These are phyloP conservation scores for Nicotiana sylvestris DNA, from an alignment of 257 asterid genomes.

Conservation along the genomic window DNA sequence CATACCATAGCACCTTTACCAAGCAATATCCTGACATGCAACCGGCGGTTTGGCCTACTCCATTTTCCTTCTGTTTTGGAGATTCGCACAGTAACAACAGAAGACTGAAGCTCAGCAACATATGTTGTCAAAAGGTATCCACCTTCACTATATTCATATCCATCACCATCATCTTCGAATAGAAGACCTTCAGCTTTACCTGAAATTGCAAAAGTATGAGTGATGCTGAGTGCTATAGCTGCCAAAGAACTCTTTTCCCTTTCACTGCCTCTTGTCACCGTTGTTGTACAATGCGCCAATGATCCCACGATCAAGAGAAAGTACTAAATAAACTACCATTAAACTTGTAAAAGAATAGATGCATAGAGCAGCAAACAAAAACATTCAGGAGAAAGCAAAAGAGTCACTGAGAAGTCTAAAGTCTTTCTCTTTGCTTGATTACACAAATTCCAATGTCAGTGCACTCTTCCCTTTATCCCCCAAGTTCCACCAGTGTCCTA, in stretches of 20 bases:
- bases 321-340: too few relatives aligned
- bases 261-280: too few relatives aligned
- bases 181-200: constrained; percentile 89
- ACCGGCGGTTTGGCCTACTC: constrained; percentile 77
- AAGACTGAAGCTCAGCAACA: constrained; percentile 64
- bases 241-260: neutral
- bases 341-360: too few relatives aligned
- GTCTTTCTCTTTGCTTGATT: constrained; percentile 8
- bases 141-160: constrained; percentile 67
- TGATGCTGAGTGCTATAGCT: neutral
- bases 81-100: constrained; percentile 63
- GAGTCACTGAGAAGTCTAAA: neutral
- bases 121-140: constrained; percentile 78
- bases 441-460: neutral
- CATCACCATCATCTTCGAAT: constrained; percentile 92
- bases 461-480: neutral
- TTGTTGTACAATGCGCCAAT: too few relatives aligned
- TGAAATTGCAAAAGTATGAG: constrained; percentile 21
- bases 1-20: constrained; percentile 77
- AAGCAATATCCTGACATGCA: constrained; percentile 67
- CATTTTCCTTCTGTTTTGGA: constrained; percentile 70
- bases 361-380: too few relatives aligned
- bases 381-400: neutral
- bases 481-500: constrained; percentile 1
- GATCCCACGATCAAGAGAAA: too few relatives aligned